Percentiles rank a stretch among this genome's conserved stretches.
Conservation (phyloP, 2,329 filamentous ascomycete species). For the Paracamarosporium sp. region DNA sequence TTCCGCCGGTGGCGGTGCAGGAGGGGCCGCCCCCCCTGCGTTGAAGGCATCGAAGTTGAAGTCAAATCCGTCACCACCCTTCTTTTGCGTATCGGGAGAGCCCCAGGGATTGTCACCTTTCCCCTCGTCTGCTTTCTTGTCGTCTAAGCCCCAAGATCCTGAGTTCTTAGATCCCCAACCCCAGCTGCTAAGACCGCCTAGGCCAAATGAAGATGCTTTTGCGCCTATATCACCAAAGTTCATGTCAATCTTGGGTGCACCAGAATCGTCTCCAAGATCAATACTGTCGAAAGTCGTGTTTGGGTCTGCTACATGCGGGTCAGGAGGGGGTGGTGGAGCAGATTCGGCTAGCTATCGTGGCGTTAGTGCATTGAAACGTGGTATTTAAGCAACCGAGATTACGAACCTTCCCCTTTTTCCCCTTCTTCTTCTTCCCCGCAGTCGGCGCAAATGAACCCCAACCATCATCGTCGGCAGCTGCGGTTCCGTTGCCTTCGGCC, state of each 20-base stretch:
- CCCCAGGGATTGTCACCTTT: constrained; percentile 42
- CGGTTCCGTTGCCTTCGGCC: constrained; percentile 26
- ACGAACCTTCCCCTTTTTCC: constrained; percentile 49
- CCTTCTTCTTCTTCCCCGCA: constrained; percentile 45
- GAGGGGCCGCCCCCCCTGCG: constrained; percentile 6
- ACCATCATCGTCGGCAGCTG: constrained; percentile 37
- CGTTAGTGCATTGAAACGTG: constrained; percentile 37
- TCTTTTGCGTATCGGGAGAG: constrained; percentile 44
- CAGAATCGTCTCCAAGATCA: constrained; percentile 49
- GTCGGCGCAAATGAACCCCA: constrained; percentile 32
- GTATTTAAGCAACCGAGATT: constrained; percentile 40
- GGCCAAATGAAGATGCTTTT: constrained; percentile 33
- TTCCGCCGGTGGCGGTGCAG: constrained; percentile 21
- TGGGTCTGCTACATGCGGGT: constrained; percentile 38
- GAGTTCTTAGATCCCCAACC: constrained; percentile 33
- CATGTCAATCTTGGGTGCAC: constrained; percentile 56
- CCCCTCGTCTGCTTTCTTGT: constrained; percentile 37
- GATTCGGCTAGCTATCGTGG: constrained; percentile 35
- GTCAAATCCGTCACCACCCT: constrained; percentile 41
- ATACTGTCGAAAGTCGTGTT: constrained; percentile 56
- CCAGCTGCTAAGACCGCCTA: constrained; percentile 31
- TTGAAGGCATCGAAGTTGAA: constrained; percentile 46
- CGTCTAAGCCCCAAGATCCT: constrained; percentile 33
- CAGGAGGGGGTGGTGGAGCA: constrained; percentile 32
- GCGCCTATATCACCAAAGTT: constrained; percentile 47